Base-by-base conservation (phyloP, 2,329 filamentous ascomycete species). In the Stachybotrys chartarum region DNA sequence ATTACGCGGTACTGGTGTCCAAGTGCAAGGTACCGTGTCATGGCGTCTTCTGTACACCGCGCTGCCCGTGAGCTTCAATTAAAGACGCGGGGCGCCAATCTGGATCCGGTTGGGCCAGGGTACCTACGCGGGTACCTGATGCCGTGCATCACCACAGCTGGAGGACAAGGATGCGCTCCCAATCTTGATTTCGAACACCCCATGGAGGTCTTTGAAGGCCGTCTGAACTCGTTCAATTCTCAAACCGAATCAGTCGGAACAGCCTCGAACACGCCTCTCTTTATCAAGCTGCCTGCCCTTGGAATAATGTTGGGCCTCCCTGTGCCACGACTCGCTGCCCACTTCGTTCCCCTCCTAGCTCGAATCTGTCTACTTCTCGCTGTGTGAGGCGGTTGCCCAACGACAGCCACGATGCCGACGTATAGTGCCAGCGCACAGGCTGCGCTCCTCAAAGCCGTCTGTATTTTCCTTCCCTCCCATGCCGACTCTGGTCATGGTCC, bases 401-500 rank as follows among this genome's bases (percentile, higher is more conserved):
- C 45, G 17, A 17, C n/a, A 8, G 45, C 16, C 10, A 60, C 55
- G 51, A 76, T 75, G 73, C 70, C 73, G 24, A 49, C 57, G 24
- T 75, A 75, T 59, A 74, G 66, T 58, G 64, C 67, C 53, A 68
- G 70, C 61, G 76, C 77, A 68, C 79, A 81, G 72, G 70, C 68
- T 60, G 81, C 82, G 68, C 77, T 85, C 46, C 66, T 84, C 52
- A 78, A 78, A 70, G 83, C 82, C 72, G 79, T 83, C 65, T 61
- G 71, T 66, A 44, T 58, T 56, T 57, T 55, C 44, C 58, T 56
- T 30, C 49, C 51, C 45, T 56, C 53, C 54, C 50, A 53, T 58
- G 35, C 35, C 14, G 35, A 10, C 10, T 30, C 63, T 61, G 48
- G 61, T 54, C 35, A 11, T 35, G 55, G 51, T 14, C 54, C 35